Conservation (phyloP, 257 asterid species). For the Cruciata laevipes region DNA sequence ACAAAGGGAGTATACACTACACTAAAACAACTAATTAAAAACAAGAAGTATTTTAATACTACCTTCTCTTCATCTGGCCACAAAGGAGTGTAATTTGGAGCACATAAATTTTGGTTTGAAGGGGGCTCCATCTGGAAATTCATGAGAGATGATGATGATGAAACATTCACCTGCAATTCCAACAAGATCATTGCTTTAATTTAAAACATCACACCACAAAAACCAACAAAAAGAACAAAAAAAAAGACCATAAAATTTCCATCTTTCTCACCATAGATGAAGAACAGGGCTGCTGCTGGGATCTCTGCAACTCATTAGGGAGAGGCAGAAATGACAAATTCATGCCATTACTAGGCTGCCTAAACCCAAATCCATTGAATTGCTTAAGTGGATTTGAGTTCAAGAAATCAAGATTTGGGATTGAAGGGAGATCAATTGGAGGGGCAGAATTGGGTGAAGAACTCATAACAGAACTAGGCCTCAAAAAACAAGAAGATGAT, state of each 20-base stretch:
- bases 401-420: constrained; percentile 28
- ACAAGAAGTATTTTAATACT: constrained; percentile 2
- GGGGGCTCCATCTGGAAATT: constrained; percentile 89
- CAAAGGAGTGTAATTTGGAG: constrained; percentile 33
- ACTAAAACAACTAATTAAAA: too few species aligned
- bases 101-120: constrained; percentile 79
- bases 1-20: neutral
- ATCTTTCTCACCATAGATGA: constrained; percentile 42
- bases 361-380: constrained; percentile 26
- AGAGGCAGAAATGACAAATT: constrained; percentile 25
- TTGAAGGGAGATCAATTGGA: constrained; percentile 29
- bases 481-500: constrained; percentile 21
- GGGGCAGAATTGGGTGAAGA: constrained; percentile 25
- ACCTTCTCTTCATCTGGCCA: constrained; percentile 76
- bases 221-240: neutral
- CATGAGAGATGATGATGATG: constrained; percentile 40
- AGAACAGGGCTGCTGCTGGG: constrained; percentile 32
- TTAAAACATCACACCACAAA: neutral
- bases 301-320: constrained; percentile 35
- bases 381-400: constrained; percentile 28
- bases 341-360: constrained; percentile 13
- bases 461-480: constrained; percentile 25
- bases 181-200: neutral
- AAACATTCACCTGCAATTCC: constrained; percentile 46
- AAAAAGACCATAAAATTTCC: neutral